These are phyloP conservation scores for Exophiala sp. DNA, from an alignment of 2,329 filamentous ascomycete species.

Conservation along the genomic window DNA sequence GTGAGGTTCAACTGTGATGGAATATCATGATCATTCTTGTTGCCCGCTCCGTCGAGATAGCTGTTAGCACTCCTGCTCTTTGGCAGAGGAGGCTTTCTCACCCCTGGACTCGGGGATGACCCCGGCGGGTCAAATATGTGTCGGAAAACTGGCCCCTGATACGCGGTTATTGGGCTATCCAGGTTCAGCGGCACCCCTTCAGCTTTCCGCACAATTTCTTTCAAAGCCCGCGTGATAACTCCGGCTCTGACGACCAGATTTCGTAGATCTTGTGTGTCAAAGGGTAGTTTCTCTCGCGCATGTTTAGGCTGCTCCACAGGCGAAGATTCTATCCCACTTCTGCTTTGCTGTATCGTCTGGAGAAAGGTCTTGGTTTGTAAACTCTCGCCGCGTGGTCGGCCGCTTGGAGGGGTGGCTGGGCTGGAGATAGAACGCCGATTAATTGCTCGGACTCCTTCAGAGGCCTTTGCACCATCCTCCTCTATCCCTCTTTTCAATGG, in stretches of 20 bases:
- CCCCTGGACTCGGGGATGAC: slow-evolving; percentile 31
- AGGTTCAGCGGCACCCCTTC: slow-evolving; percentile 40
- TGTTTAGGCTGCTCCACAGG: slow-evolving; percentile 31
- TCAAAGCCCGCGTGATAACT: slow-evolving; percentile 45
- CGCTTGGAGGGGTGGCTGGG: slow-evolving; percentile 28
- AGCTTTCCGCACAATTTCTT: slow-evolving; percentile 46
- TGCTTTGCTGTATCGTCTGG: slow-evolving; percentile 52
- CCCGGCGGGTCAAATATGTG: slow-evolving; percentile 43
- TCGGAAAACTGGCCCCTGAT: slow-evolving; percentile 43
- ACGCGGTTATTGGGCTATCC: slow-evolving; percentile 27
- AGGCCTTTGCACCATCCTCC: slow-evolving; percentile 8
- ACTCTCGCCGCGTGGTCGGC: slow-evolving; percentile 50
- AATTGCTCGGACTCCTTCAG: slow-evolving; percentile 6
- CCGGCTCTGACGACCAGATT: slow-evolving; percentile 53
- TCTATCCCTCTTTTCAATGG: slow-evolving; percentile 13
- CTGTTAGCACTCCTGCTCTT: slow-evolving; percentile 31
- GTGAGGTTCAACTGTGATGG: slow-evolving; percentile 16
- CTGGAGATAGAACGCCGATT: slow-evolving; percentile 27
- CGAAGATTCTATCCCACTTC: slow-evolving; percentile 30
- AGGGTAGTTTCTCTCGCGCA: slow-evolving; percentile 53
- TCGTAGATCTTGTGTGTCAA: slow-evolving; percentile 58
- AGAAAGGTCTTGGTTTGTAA: slow-evolving; percentile 58
- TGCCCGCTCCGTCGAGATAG: slow-evolving; percentile 28
- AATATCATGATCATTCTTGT: slow-evolving; percentile 28
- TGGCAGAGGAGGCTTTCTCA: slow-evolving; percentile 25